phyloP scores from a whole-genome alignment of 140 eudicot genomes.

The Erigeron philadelphicus region DNA sequence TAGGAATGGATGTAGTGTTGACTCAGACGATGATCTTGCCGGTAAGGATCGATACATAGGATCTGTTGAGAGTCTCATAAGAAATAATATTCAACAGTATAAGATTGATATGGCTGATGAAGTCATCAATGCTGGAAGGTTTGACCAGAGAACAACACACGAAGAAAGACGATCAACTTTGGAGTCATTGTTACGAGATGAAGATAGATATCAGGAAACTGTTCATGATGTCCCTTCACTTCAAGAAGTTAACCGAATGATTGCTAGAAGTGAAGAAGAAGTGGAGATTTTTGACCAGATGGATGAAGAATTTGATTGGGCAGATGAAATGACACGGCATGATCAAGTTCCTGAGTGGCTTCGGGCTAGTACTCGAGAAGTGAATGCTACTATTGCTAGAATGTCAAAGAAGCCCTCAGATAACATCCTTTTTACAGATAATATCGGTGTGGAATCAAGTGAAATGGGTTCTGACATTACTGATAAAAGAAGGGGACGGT shows the following conservation, averaged over 20 bases:
- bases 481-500: conserved; percentile 63
- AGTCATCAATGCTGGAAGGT: conserved; percentile 95
- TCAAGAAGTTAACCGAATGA: conserved; percentile 92
- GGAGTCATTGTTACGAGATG: conserved; percentile 83
- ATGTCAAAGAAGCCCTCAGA: conserved; percentile 61
- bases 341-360: conserved; percentile 94
- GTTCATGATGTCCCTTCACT: conserved; percentile 94
- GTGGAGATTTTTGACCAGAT: conserved; percentile 88
- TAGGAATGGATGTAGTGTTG: conserved; percentile 57
- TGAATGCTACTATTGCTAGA: conserved; percentile 48
- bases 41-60: conserved; percentile 96
- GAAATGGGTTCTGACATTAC: conserved; percentile 24
- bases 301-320: conserved; percentile 97
- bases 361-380: conserved; percentile 65
- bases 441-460: conserved; percentile 28
- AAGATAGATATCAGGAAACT: conserved; percentile 79
- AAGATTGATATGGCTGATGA: conserved; percentile 99
- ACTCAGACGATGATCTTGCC: conserved; percentile 83
- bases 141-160: conserved; percentile 97
- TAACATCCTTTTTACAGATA: conserved; percentile 31
- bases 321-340: conserved; percentile 76
- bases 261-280: conserved; percentile 97
- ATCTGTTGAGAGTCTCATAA: conserved; percentile 82
- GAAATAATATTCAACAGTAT: conserved; percentile 91
- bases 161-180: conserved; percentile 93